phyloP scores from a whole-genome alignment of 2,329 filamentous ascomycete genomes.

The Metarhizium robertsii region DNA sequence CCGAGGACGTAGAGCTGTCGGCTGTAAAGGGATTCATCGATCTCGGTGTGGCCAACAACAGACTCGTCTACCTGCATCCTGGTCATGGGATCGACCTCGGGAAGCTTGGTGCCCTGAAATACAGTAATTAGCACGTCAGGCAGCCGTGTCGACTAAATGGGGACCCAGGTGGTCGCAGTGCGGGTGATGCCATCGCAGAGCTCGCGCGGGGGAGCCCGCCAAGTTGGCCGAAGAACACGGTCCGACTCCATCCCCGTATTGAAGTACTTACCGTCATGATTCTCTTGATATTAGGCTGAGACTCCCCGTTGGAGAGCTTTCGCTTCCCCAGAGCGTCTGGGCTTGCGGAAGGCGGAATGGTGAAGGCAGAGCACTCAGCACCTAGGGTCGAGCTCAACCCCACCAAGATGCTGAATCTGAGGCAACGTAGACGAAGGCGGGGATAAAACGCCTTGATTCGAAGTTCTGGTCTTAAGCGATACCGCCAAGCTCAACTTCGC shows the following conservation, averaged over 20 bases:
- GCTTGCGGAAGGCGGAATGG: slow-evolving; percentile 22
- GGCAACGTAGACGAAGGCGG: background rate
- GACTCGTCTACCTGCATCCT: slow-evolving; percentile 58
- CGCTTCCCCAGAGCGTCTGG: slow-evolving; percentile 55
- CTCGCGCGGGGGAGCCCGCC: background rate
- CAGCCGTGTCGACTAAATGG: background rate
- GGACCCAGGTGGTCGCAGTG: background rate
- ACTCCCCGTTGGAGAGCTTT: slow-evolving; percentile 54
- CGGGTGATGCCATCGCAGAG: background rate
- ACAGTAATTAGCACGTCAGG: slow-evolving; percentile 6
- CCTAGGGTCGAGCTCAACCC: slow-evolving; percentile 28
- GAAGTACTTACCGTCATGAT: slow-evolving; percentile 49
- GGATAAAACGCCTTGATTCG: background rate
- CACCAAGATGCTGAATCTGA: slow-evolving; percentile 2
- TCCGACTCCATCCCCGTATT: background rate
- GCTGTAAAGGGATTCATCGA: slow-evolving; percentile 67
- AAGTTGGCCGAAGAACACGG: background rate
- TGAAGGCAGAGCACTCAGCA: slow-evolving; percentile 23
- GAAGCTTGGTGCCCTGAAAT: slow-evolving; percentile 39
- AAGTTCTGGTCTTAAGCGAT: background rate
- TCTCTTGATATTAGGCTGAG: slow-evolving; percentile 47
- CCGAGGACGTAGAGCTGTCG: slow-evolving; percentile 64
- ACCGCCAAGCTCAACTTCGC: background rate
- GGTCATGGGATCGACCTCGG: slow-evolving; percentile 53
- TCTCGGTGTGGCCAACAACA: slow-evolving; percentile 45